A percentile compares a stretch with the other conserved stretches of the same genome.
phyloP scores from a whole-genome alignment of 768 basidiomycete genomes.

The Ramaria rubella region DNA sequence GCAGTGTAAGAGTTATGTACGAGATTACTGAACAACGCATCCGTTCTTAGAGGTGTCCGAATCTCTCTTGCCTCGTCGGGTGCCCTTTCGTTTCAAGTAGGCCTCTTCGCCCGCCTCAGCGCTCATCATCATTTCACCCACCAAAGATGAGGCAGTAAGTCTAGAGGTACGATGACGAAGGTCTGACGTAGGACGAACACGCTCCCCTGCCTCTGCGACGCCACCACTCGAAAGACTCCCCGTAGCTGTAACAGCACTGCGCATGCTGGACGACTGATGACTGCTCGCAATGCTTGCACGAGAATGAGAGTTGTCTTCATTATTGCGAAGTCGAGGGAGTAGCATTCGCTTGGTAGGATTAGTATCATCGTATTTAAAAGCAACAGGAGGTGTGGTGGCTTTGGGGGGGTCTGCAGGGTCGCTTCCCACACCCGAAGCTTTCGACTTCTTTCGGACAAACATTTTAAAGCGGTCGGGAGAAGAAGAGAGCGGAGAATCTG shows the following conservation, averaged over 20 bases:
- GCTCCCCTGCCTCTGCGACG: conserved; percentile 19
- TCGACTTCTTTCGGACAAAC: conserved; percentile 9
- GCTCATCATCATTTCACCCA: not conserved
- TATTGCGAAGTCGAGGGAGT: conserved; percentile 30
- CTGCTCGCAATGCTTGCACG: conserved; percentile 53
- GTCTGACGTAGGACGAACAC: not conserved
- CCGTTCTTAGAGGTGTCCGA: not conserved
- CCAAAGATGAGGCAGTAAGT: not conserved
- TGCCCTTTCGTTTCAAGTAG: not conserved
- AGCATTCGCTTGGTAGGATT: conserved; percentile 12
- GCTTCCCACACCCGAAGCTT: not conserved
- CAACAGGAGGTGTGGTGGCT: conserved; percentile 6
- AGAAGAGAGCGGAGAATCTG: not conserved
- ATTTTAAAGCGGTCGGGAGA: conserved; percentile 2
- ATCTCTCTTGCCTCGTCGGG: conserved; percentile 1
- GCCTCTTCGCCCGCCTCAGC: not conserved
- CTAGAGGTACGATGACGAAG: not conserved
- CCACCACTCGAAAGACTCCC: conserved; percentile 38
- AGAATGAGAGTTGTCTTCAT: conserved; percentile 48
- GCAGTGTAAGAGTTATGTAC: no score
- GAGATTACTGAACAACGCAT: not conserved
- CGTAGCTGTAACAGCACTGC: conserved; percentile 47
- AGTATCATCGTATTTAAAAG: conserved; percentile 3
- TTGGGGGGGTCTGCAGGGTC: not conserved
- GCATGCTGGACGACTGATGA: conserved; percentile 46